Conservation (phyloP, 192 early-diverging fungal species). For the Coemansia sp. region DNA sequence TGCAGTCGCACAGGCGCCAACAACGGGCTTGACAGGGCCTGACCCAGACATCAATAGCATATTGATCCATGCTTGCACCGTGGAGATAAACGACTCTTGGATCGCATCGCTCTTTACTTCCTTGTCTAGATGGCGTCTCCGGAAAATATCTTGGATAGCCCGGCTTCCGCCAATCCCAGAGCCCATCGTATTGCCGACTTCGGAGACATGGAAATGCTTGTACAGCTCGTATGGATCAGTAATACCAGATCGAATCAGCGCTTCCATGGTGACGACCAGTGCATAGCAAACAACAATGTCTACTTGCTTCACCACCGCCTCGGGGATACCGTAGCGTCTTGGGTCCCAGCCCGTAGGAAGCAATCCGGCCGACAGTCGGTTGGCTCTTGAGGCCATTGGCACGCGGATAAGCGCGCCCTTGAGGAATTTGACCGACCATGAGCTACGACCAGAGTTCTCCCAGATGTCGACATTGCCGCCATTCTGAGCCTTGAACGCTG, state of each 20-base stretch:
- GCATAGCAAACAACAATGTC: conserved; percentile 88
- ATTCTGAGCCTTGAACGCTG: conserved; percentile 83
- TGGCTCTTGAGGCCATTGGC: conserved; percentile 91
- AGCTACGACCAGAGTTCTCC: conserved; percentile 60
- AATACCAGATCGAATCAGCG: conserved; percentile 86
- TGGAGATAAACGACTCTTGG: conserved; percentile 89
- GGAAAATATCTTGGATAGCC: conserved; percentile 78
- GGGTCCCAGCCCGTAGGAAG: conserved; percentile 94
- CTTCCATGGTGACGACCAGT: conserved; percentile 90
- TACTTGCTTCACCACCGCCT: conserved; percentile 89
- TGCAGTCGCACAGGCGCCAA: conserved; percentile 90
- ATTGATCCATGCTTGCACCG: conserved; percentile 94
- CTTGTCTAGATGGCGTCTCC: conserved; percentile 73
- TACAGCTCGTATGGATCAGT: conserved; percentile 98
- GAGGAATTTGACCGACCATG: conserved; percentile 77
- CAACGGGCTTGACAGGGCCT: conserved; percentile 75
- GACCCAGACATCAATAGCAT: conserved; percentile 87
- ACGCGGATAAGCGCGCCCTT: conserved; percentile 89
- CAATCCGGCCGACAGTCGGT: conserved; percentile 80
- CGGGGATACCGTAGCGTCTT: conserved; percentile 88
- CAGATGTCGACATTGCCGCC: conserved; percentile 72
- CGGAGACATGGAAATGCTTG: conserved; percentile 93
- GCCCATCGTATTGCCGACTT: conserved; percentile 89
- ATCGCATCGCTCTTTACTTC: conserved; percentile 6
- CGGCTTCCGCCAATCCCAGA: conserved; percentile 88